phyloP scores from a whole-genome alignment of 2,329 filamentous ascomycete genomes.

The Zymoseptoria brevis region DNA sequence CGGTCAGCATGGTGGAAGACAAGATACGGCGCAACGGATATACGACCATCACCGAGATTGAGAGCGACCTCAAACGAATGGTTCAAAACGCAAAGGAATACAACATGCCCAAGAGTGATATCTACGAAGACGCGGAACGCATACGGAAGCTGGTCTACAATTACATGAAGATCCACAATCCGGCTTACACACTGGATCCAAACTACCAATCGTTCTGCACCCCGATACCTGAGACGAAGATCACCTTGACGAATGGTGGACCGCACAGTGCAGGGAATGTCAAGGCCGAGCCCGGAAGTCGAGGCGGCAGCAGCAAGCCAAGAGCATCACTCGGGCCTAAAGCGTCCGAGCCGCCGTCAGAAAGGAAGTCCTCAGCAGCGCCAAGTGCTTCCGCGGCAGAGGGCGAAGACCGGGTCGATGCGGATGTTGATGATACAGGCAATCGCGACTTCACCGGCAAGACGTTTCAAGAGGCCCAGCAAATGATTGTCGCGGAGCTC shows the following conservation, averaged over 20 bases:
- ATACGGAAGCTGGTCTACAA: slow-evolving; percentile 80
- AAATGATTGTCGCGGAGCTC: slow-evolving; percentile 71
- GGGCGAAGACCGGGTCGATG: slow-evolving; percentile 10
- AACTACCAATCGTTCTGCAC: slow-evolving; percentile 66
- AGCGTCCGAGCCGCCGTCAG: slow-evolving; percentile 22
- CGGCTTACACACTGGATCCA: slow-evolving; percentile 61
- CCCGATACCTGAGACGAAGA: slow-evolving; percentile 51
- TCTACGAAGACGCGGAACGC: slow-evolving; percentile 78
- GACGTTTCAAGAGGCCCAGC: slow-evolving; percentile 75
- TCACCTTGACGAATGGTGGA: slow-evolving; percentile 8
- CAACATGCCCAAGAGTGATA: slow-evolving; percentile 62
- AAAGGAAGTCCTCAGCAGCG: slow-evolving; percentile 24
- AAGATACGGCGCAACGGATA: slow-evolving; percentile 66
- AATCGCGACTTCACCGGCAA: slow-evolving; percentile 57
- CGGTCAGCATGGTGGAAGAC: slow-evolving; percentile 65
- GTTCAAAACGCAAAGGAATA: slow-evolving; percentile 80
- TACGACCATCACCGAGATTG: slow-evolving; percentile 61
- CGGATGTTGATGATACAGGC: slow-evolving; percentile 9
- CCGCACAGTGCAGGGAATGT: slow-evolving; percentile 12
- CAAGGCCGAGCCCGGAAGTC: slow-evolving; percentile 18
- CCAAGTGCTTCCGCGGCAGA: slow-evolving; percentile 19
- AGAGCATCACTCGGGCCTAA: slow-evolving; percentile 15
- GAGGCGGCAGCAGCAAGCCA: slow-evolving; percentile 13
- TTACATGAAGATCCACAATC: slow-evolving; percentile 80
- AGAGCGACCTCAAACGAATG: slow-evolving; percentile 82